Evolutionary conservation across 257 asterid species (phyloP).

Genomic region (Solanum appendiculatum): DNA sequence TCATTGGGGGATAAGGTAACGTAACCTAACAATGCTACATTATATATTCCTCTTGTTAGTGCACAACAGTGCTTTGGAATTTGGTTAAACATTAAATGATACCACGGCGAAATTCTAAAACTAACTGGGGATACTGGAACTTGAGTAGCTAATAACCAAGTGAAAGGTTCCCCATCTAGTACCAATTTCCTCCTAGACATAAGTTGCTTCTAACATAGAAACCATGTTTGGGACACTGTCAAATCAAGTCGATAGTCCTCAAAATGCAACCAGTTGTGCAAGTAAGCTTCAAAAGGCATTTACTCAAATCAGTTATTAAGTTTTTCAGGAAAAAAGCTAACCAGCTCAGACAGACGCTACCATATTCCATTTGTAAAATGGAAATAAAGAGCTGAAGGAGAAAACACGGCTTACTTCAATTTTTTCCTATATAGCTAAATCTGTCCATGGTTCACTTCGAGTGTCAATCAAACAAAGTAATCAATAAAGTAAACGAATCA

Average conservation of each 20-base stretch:
- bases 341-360: neutral
- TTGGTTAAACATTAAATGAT: neutral
- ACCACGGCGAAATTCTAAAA: neutral
- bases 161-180: neutral
- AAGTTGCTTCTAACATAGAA: neutral
- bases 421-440: neutral
- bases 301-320: neutral
- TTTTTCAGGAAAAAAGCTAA: neutral
- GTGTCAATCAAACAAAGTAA: neutral
- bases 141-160: neutral
- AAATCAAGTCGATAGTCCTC: neutral
- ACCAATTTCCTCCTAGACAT: neutral
- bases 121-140: neutral
- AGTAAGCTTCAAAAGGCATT: neutral
- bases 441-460: neutral
- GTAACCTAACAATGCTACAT: neutral
- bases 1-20: neutral
- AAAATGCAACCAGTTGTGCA: neutral
- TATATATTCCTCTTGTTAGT: neutral
- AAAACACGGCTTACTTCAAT: neutral
- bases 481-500: neutral
- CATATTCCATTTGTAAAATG: neutral
- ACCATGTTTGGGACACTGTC: neutral
- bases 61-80: neutral
- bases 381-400: neutral